Percentiles rank a stretch among this genome's conserved stretches.
phyloP scores from a whole-genome alignment of 2,329 filamentous ascomycete genomes.

The Fusarium hostae region DNA sequence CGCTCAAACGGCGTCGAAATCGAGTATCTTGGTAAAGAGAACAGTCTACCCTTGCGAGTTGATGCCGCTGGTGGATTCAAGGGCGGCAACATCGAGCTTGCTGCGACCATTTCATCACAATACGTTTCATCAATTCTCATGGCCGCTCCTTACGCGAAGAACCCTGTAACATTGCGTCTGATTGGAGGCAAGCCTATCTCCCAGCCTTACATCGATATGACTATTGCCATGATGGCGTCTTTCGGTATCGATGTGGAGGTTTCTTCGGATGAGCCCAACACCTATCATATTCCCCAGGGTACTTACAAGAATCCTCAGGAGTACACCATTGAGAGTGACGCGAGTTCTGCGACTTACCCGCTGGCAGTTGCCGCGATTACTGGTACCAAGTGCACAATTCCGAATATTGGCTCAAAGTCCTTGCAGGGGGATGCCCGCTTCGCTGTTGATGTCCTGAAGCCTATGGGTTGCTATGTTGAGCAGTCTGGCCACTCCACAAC shows the following conservation, averaged over 20 bases:
- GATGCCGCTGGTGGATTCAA: constrained; percentile 84
- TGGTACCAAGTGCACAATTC: constrained; percentile 93
- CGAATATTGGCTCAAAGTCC: constrained; percentile 93
- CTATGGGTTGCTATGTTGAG: constrained; percentile 92
- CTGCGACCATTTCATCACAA: constrained; percentile 97
- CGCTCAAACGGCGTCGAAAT: constrained; percentile 87
- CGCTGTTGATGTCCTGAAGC: constrained; percentile 85
- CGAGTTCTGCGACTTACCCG: constrained; percentile 96
- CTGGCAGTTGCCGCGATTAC: constrained; percentile 94
- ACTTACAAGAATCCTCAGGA: constrained; percentile 84
- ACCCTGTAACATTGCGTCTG: constrained; percentile 87
- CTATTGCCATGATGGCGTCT: constrained; percentile 93
- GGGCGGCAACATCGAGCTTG: constrained; percentile 89
- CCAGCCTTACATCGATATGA: constrained; percentile 98
- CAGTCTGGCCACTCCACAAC: constrained; percentile 90
- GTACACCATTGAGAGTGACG: constrained; percentile 95
- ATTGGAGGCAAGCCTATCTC: constrained; percentile 98
- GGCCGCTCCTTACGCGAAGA: constrained; percentile 96
- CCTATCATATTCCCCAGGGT: constrained; percentile 91
- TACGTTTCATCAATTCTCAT: constrained; percentile 97
- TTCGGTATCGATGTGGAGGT: constrained; percentile 86
- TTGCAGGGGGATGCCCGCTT: constrained; percentile 96
- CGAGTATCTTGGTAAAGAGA: constrained; percentile 84
- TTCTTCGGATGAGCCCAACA: constrained; percentile 83
- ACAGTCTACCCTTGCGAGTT: constrained; percentile 86